A percentile compares a stretch with the other conserved stretches of the same genome.
These are phyloP conservation scores for Lactifluus subvellereus DNA, from an alignment of 768 basidiomycete species.

Conservation along the genomic window DNA sequence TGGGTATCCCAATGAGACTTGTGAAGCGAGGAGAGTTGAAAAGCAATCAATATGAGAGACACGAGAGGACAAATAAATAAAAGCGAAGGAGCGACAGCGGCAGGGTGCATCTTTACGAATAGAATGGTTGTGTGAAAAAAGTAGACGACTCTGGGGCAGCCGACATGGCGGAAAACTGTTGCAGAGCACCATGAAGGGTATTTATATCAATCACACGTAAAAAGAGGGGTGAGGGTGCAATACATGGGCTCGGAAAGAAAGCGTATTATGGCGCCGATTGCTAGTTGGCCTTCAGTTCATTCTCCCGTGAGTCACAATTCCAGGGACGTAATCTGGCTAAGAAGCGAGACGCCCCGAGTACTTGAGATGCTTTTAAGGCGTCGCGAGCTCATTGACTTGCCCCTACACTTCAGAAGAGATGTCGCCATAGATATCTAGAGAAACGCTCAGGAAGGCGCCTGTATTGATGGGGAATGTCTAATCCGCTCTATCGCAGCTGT, in stretches of 20 bases:
- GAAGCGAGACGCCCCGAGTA: slow-evolving; percentile 9
- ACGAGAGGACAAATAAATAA: slow-evolving; percentile 15
- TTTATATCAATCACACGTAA: slow-evolving; percentile 12
- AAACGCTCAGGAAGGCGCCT: background rate
- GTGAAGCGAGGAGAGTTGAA: slow-evolving; percentile 6
- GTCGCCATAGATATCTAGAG: background rate
- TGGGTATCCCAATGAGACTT: slow-evolving; percentile 14
- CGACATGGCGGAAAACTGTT: background rate
- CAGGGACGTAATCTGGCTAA: slow-evolving; percentile 18
- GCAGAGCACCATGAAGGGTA: background rate
- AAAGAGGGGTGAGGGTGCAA: background rate
- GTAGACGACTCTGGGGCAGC: slow-evolving; percentile 6
- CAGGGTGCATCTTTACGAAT: slow-evolving; percentile 3
- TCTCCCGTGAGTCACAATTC: background rate
- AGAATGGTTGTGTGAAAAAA: slow-evolving; percentile 5
- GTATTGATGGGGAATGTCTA: background rate
- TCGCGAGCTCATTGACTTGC: background rate
- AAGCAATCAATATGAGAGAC: slow-evolving; percentile 1
- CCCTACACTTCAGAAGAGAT: background rate
- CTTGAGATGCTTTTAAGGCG: background rate
- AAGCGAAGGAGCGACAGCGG: slow-evolving; percentile 16
- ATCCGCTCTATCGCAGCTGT: background rate
- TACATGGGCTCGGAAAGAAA: slow-evolving; percentile 1
- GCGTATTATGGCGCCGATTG: background rate
- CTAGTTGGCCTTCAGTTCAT: background rate